These are phyloP conservation scores for Serendipita vermifera DNA, from an alignment of 768 basidiomycete genomes.

Conservation along the genomic window DNA sequence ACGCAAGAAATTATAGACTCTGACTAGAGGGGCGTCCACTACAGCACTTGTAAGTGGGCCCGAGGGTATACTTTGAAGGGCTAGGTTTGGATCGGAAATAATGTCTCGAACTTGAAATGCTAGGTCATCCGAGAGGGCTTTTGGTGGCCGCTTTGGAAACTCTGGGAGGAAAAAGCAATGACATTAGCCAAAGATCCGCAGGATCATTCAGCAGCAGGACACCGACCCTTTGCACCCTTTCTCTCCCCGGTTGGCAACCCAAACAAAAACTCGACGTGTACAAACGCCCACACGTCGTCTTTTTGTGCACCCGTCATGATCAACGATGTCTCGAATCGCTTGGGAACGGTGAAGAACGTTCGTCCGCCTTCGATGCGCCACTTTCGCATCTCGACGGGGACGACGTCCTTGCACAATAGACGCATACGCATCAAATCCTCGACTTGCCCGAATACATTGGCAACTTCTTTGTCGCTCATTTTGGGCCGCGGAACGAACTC, in stretches of 20 bases:
- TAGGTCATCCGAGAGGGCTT: constrained; percentile 3
- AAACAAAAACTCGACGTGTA: constrained; percentile 61
- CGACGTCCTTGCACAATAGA: constrained; percentile 60
- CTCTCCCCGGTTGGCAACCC: neutral
- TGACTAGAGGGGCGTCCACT: constrained; percentile 70
- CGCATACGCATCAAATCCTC: constrained; percentile 70
- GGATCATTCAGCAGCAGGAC: neutral
- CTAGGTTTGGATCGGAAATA: neutral
- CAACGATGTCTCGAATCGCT: constrained; percentile 60
- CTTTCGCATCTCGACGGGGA: constrained; percentile 65
- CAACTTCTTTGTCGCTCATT: constrained; percentile 52
- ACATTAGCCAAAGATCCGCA: too few species aligned
- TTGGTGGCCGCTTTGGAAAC: constrained; percentile 1
- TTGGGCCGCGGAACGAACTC: constrained; percentile 26
- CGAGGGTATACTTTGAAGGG: neutral
- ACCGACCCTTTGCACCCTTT: neutral
- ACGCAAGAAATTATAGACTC: constrained; percentile 85
- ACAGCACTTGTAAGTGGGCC: constrained; percentile 25
- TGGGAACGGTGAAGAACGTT: constrained; percentile 58
- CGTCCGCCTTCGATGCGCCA: constrained; percentile 52
- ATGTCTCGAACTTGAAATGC: constrained; percentile 5
- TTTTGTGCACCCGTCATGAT: constrained; percentile 57
- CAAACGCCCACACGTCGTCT: constrained; percentile 77
- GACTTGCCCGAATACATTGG: constrained; percentile 53
- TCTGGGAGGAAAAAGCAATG: too few species aligned